phyloP scores from a whole-genome alignment of 257 asterid species.

The Leptodermis oblonga region DNA sequence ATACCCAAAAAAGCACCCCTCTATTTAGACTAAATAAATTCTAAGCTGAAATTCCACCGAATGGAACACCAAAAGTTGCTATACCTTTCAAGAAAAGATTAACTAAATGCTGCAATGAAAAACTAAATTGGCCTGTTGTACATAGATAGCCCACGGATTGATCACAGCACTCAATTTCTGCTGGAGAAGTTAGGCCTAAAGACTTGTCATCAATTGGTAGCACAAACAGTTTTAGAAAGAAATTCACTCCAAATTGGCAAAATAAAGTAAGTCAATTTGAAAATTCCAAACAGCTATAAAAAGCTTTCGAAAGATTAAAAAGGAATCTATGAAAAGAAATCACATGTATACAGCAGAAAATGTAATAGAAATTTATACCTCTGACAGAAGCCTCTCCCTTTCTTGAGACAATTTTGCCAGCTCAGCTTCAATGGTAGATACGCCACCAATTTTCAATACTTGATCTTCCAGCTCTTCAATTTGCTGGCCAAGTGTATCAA shows the following conservation, averaged over 20 bases:
- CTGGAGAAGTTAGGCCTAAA: neutral
- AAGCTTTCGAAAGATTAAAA: neutral
- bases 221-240: neutral
- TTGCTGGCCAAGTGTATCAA: constrained; percentile 58
- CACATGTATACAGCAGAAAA: neutral
- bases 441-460: constrained; percentile 58
- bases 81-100: neutral
- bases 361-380: constrained; percentile 43
- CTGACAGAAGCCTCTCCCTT: constrained; percentile 80
- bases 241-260: neutral
- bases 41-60: neutral
- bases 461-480: constrained; percentile 76
- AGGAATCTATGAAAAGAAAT: neutral
- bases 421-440: constrained; percentile 58
- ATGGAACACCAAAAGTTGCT: neutral
- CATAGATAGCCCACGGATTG: neutral
- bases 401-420: constrained; percentile 58
- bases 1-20: constrained; percentile 1
- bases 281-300: constrained; percentile 1
- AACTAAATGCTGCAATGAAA: neutral
- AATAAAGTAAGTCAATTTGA: neutral
- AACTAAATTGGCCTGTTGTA: neutral
- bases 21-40: neutral
- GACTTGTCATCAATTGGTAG: neutral
- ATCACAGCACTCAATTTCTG: neutral